Percentiles rank a stretch among this genome's conserved stretches.
Evolutionary conservation across 257 asterid species (phyloP).

Genomic region (Plantago major): DNA sequence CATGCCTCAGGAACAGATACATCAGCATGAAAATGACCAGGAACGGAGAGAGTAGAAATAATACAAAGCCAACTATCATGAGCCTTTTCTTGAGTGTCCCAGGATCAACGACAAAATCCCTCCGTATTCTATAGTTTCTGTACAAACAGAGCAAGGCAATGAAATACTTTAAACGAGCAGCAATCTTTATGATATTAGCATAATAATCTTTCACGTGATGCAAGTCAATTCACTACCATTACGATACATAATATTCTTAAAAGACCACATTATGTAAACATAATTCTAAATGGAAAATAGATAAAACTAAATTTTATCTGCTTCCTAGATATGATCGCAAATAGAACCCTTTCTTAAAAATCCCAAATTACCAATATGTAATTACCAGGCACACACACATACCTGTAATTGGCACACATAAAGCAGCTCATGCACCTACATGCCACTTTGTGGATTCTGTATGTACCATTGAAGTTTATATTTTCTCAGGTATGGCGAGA

Average conservation of each 20-base stretch:
- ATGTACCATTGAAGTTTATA: neutral
- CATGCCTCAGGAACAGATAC: conserved; percentile 93
- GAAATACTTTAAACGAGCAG: neutral
- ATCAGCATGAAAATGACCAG: conserved; percentile 95
- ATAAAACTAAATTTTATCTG: too few relatives aligned
- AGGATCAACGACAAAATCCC: conserved; percentile 84
- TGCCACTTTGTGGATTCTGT: neutral
- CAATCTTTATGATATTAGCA: neutral
- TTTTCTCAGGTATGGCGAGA: too few relatives aligned
- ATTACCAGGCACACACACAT: neutral
- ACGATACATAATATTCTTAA: too few relatives aligned
- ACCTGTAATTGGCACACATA: neutral
- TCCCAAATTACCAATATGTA: too few relatives aligned
- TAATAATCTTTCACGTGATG: neutral
- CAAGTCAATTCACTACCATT: too few relatives aligned
- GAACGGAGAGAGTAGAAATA: conserved; percentile 87
- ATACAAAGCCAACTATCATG: conserved; percentile 76
- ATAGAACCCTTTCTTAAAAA: too few relatives aligned
- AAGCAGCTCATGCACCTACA: neutral
- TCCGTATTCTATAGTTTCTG: conserved; percentile 78
- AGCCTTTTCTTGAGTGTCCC: conserved; percentile 79
- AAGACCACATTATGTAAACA: too few relatives aligned
- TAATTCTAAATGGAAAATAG: too few relatives aligned
- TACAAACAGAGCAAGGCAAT: conserved; percentile 21
- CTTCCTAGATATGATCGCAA: too few relatives aligned